Conservation (phyloP, 306 rosid species). For the Sindora glabra region DNA sequence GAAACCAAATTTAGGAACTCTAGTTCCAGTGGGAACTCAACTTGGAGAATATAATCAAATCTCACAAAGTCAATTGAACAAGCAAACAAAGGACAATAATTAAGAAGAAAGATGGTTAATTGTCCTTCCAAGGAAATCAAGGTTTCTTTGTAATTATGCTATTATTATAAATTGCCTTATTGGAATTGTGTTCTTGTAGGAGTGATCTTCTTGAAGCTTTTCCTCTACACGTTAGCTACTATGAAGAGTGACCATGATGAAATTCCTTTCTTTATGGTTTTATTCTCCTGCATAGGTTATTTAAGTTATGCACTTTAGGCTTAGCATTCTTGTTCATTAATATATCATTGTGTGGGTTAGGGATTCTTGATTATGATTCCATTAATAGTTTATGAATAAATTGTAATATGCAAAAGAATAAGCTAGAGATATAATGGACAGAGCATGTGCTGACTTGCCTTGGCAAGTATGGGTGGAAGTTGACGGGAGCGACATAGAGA, state of each 20-base stretch:
- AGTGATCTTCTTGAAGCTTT: background rate
- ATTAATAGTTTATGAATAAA: constrained; percentile 57
- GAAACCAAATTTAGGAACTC: no score
- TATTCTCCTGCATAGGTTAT: no score
- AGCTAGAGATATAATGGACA: constrained; percentile 76
- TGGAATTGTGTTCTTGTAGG: background rate
- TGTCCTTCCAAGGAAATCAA: no score
- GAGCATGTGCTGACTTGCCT: constrained; percentile 80
- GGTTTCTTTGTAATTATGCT: no score
- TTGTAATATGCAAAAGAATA: constrained; percentile 77
- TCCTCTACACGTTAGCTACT: background rate
- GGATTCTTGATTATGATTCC: constrained; percentile 15
- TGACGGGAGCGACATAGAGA: constrained; percentile 60
- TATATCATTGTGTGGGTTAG: background rate
- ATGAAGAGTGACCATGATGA: constrained; percentile 1
- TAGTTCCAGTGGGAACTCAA: no score
- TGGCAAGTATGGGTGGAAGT: constrained; percentile 90
- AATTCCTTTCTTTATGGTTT: no score
- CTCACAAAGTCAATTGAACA: no score
- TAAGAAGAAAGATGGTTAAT: no score
- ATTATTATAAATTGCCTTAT: constrained; percentile 11
- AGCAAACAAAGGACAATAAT: no score
- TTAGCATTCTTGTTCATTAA: constrained; percentile 6
- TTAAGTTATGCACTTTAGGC: no score
- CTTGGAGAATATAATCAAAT: no score